phyloP scores from a whole-genome alignment of 108 stramenopile genomes.

The Nitzschia sp. region DNA sequence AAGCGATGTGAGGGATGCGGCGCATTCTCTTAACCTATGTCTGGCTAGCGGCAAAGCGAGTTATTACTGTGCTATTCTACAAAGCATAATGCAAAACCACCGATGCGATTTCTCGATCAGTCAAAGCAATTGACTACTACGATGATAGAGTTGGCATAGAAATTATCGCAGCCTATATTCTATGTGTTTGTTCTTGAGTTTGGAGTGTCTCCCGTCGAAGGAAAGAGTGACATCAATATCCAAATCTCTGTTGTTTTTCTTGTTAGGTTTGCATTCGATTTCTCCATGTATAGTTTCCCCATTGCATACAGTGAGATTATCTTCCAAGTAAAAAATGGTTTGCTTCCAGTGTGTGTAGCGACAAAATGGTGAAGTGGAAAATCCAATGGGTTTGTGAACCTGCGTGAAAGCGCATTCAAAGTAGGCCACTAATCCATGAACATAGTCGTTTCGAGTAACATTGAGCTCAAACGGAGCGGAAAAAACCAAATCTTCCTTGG shows the following conservation, averaged over 20 bases:
- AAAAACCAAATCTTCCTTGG: slow-evolving; percentile 88
- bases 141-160: too few relatives aligned
- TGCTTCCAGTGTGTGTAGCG: slow-evolving; percentile 99
- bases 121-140: too few relatives aligned
- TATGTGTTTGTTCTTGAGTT: slow-evolving; percentile 37
- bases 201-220: slow-evolving; percentile 58
- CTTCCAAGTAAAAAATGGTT: slow-evolving; percentile 77
- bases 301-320: slow-evolving; percentile 58
- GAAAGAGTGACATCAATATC: slow-evolving; percentile 62
- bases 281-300: slow-evolving; percentile 62
- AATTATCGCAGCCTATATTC: slow-evolving; percentile 68
- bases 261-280: slow-evolving; percentile 70
- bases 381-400: slow-evolving; percentile 92
- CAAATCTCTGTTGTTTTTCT: slow-evolving; percentile 69
- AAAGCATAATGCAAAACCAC: too few relatives aligned
- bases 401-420: slow-evolving; percentile 95
- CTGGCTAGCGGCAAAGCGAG: too few relatives aligned
- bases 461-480: slow-evolving; percentile 61
- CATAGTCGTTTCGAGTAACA: slow-evolving; percentile 76
- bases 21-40: too few relatives aligned
- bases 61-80: too few relatives aligned
- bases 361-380: slow-evolving; percentile 90
- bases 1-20: too few relatives aligned
- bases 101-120: too few relatives aligned
- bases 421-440: slow-evolving; percentile 92